Base-by-base conservation (phyloP, 2,329 filamentous ascomycete species). In the Beauveria scarabaeidicola region DNA sequence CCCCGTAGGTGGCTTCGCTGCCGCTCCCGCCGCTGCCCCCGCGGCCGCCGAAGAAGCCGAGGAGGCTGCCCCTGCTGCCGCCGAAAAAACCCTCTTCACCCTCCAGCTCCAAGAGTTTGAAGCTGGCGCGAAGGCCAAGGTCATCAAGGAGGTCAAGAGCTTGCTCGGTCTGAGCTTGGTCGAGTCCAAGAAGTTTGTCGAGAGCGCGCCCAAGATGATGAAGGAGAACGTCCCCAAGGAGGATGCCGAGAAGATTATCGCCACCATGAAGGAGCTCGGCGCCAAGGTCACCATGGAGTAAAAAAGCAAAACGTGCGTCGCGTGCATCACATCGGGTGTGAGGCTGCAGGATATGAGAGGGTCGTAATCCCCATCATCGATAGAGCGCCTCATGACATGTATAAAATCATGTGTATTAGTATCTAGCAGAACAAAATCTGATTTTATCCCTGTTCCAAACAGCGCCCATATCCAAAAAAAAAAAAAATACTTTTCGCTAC, bases 141-240 rank as follows among this genome's bases (percentile, higher is more conserved):
- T 99, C 69, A 99, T 99, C 83, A 99, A 99, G 85, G 94, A 99
- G 81, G 84, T 99, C 80, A 99, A 99, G 86, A 87, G 85, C 70
- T 82, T 99, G 85, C 81, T 99, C 62, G 94, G 94, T 47, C 78
- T 99, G 72, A 95, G 90, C 74, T 83, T 99, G 79, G 95, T 99
- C 67, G 94, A 99, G 77, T 96, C 90, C 79, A 99, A 99, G 88
- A 99, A 99, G 82, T 99, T 99, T 71, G 94, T 99, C 66, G 94
- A 99, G 83, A 91, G 90, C 72, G 92, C 90, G 67, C 94, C 94
- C 65, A 99, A 99, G 88, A 80, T 90, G 75, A 90, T 99, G 90
- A 97, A 97, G 87, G 94, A 99, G 79, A 92, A 89, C 55, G 91
- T 99, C 67, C 89, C 93, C 64, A 99, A 99, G 85, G 94, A 99